These are phyloP conservation scores for Aquilaria yunnanensis DNA, from an alignment of 345 rosid species.

Conservation along the genomic window DNA sequence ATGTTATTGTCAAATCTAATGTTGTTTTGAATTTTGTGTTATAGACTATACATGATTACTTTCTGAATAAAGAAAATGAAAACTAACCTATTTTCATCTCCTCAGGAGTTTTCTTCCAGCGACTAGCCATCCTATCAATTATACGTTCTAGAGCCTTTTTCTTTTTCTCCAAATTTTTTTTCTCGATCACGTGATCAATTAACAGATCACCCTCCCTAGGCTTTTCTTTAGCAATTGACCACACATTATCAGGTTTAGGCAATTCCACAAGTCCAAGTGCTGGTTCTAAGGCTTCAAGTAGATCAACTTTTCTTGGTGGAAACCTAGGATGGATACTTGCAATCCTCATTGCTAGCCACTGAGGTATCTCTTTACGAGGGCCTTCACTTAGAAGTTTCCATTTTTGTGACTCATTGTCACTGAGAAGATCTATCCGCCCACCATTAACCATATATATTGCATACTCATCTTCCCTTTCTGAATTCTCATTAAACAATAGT, in stretches of 20 bases:
- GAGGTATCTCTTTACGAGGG: conserved; percentile 43
- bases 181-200: conserved; percentile 38
- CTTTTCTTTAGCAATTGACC: conserved; percentile 44
- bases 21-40: background rate
- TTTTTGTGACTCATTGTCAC: conserved; percentile 34
- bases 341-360: conserved; percentile 45
- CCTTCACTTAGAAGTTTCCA: conserved; percentile 46
- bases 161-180: conserved; percentile 38
- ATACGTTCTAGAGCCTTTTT: conserved; percentile 31
- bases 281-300: conserved; percentile 24
- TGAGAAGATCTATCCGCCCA: conserved; percentile 43
- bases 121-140: conserved; percentile 26
- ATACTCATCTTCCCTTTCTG: conserved; percentile 19
- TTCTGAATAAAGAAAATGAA: background rate
- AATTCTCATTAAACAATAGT: conserved; percentile 17
- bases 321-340: conserved; percentile 29
- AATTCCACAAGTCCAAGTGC: conserved; percentile 19
- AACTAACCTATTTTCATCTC: conserved; percentile 28
- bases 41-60: background rate
- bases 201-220: conserved; percentile 35
- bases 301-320: conserved; percentile 33
- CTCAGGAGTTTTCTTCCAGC: conserved; percentile 29
- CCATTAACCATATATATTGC: conserved; percentile 29
- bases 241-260: conserved; percentile 36
- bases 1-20: background rate